Evolutionary conservation across 1,284 basidiomycete genomes (phyloP).

Genomic region (Sphaerobolus stellatus): DNA sequence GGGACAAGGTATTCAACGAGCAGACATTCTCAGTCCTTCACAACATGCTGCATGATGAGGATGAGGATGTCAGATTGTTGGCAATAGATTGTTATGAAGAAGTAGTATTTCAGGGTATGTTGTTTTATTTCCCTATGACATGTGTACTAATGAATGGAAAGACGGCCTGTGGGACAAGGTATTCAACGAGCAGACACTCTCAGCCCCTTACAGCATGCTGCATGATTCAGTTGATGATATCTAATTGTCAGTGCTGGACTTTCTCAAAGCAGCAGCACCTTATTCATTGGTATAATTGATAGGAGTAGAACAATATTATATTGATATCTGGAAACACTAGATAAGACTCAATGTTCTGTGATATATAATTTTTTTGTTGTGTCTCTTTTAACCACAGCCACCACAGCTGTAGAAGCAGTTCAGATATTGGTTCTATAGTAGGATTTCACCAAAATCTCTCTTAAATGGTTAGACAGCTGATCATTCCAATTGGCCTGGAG

Average conservation of each 20-base stretch:
- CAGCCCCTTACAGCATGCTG: background rate
- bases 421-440: no score
- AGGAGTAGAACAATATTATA: no score
- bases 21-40: background rate
- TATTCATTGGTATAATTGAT: no score
- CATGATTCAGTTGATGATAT: background rate
- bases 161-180: background rate
- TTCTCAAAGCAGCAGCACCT: background rate
- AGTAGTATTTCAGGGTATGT: background rate
- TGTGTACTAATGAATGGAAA: background rate
- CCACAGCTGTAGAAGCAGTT: no score
- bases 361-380: no score
- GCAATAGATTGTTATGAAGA: background rate
- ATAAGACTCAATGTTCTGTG: no score
- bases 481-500: no score
- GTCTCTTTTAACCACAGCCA: no score
- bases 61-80: background rate
- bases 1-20: background rate
- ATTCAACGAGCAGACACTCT: background rate
- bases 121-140: background rate
- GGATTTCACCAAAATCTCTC: no score
- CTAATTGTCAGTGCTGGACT: background rate
- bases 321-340: no score
- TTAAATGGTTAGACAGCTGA: no score
- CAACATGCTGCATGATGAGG: background rate